A percentile compares a stretch with the other conserved stretches of the same genome.
These are phyloP conservation scores for Mucor indicus DNA, from an alignment of 371 early-diverging fungal genomes.

Conservation along the genomic window DNA sequence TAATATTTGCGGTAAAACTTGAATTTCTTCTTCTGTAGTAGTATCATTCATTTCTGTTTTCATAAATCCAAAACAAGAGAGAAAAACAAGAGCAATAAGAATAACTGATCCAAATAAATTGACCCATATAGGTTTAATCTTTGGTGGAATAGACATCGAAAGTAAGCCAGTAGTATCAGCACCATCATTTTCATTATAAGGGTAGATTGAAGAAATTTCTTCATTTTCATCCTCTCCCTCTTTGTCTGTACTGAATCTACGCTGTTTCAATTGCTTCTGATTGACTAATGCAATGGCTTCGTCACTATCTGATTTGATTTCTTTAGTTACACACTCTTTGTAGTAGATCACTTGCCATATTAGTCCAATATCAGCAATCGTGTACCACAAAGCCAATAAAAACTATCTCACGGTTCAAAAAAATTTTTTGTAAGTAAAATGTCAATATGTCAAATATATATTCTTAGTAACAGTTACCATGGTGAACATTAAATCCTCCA, in stretches of 20 bases:
- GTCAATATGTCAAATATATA: not conserved
- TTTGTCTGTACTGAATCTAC: not conserved
- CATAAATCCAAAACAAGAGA: conserved; percentile 17
- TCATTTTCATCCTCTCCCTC: not conserved
- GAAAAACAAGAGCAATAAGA: conserved; percentile 1
- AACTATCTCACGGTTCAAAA: conserved; percentile 11
- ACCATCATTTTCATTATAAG: too few species aligned
- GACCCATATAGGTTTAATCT: conserved; percentile 1
- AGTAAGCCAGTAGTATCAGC: too few species aligned
- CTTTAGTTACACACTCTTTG: conserved; percentile 21
- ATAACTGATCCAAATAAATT: conserved; percentile 9
- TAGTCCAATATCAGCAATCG: conserved; percentile 33
- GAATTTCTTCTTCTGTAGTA: not conserved
- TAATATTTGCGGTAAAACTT: conserved; percentile 29
- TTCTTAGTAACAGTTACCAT: conserved; percentile 30
- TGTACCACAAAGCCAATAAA: conserved; percentile 35
- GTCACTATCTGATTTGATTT: conserved; percentile 22
- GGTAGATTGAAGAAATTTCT: not conserved
- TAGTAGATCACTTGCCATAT: conserved; percentile 46
- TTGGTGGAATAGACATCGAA: not conserved
- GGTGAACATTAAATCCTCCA: conserved; percentile 66
- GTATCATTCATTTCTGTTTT: not conserved
- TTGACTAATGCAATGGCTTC: conserved; percentile 5
- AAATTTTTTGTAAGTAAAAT: not conserved
- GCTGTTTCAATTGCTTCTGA: conserved; percentile 1